These are phyloP conservation scores for Phytopythium chamaehyphon DNA, from an alignment of 352 stramenopile species.

Conservation along the genomic window DNA sequence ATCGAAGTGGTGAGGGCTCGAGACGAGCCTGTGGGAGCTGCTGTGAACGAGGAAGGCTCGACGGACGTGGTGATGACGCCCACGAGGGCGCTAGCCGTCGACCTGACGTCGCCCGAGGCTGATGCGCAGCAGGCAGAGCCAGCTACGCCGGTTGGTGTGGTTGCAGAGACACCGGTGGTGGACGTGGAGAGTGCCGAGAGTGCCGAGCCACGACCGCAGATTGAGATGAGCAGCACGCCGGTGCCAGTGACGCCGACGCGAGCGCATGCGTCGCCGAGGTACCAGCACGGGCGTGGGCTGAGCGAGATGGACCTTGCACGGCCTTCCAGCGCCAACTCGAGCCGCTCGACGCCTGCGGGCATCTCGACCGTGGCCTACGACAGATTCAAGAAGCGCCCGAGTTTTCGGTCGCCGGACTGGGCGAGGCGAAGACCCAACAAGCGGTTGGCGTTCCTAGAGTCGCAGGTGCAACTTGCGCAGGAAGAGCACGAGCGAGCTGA, in stretches of 20 bases:
- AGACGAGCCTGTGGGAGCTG: too few species aligned
- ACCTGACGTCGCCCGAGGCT: not conserved
- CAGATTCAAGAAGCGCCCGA: constrained; percentile 9
- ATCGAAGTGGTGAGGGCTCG: not conserved
- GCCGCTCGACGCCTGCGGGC: constrained; percentile 14
- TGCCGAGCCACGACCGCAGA: too few species aligned
- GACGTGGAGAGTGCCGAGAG: too few species aligned
- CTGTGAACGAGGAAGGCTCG: not conserved
- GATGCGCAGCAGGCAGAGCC: not conserved
- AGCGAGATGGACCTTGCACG: constrained; percentile 10
- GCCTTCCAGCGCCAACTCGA: not conserved
- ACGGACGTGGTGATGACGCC: too few species aligned
- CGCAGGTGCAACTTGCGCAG: constrained; percentile 2
- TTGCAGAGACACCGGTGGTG: too few species aligned
- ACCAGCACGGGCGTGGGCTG: constrained; percentile 19
- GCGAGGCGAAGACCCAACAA: constrained; percentile 1
- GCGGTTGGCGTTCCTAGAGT: constrained; percentile 4
- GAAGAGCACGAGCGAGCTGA: constrained; percentile 1
- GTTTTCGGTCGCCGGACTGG: constrained; percentile 5
- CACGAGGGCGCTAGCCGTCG: not conserved
- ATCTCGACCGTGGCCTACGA: constrained; percentile 26
- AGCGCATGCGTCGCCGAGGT: constrained; percentile 7
- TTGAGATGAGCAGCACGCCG: not conserved
- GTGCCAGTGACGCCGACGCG: not conserved
- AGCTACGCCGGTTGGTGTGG: too few species aligned